A percentile compares a stretch with the other conserved stretches of the same genome.
Evolutionary conservation across 768 basidiomycete genomes (phyloP).

Genomic region (Leccinum variicolor): DNA sequence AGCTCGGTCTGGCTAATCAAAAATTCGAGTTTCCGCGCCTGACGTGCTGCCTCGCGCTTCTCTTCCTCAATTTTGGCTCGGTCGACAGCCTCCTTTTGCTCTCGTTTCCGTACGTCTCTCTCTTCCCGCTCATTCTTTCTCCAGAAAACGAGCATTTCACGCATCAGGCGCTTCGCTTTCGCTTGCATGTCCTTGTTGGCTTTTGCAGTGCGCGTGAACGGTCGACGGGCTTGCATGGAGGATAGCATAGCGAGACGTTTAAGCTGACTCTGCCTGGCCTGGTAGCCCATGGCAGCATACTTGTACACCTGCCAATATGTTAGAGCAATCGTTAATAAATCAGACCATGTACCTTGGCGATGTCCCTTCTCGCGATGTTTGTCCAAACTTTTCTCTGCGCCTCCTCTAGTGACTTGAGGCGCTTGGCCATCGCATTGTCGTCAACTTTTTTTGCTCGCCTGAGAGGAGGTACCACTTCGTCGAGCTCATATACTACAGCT

Average conservation of each 20-base stretch:
- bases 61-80: constrained; percentile 88
- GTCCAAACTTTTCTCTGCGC: constrained; percentile 88
- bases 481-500: constrained; percentile 67
- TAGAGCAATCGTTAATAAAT: constrained; percentile 2
- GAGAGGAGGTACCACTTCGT: constrained; percentile 65
- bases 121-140: constrained; percentile 98
- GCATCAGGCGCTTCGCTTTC: constrained; percentile 85
- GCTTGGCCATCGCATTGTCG: constrained; percentile 65
- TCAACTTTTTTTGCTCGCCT: constrained; percentile 78
- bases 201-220: constrained; percentile 71
- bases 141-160: constrained; percentile 97
- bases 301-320: constrained; percentile 64
- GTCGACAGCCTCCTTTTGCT: constrained; percentile 91
- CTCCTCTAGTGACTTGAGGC: constrained; percentile 76
- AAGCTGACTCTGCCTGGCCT: constrained; percentile 61
- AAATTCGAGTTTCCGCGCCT: constrained; percentile 96
- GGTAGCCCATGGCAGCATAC: constrained; percentile 64
- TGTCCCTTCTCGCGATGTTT: constrained; percentile 79
- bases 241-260: constrained; percentile 76
- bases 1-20: constrained; percentile 98
- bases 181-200: constrained; percentile 78
- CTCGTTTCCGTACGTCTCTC: constrained; percentile 85
- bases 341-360: constrained; percentile 60
- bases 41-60: constrained; percentile 87
- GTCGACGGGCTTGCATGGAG: constrained; percentile 74